Percentiles rank a stretch among this genome's conserved stretches.
Conservation (phyloP, 495 filamentous ascomycete genomes). For the Penicillium malachiteum region DNA sequence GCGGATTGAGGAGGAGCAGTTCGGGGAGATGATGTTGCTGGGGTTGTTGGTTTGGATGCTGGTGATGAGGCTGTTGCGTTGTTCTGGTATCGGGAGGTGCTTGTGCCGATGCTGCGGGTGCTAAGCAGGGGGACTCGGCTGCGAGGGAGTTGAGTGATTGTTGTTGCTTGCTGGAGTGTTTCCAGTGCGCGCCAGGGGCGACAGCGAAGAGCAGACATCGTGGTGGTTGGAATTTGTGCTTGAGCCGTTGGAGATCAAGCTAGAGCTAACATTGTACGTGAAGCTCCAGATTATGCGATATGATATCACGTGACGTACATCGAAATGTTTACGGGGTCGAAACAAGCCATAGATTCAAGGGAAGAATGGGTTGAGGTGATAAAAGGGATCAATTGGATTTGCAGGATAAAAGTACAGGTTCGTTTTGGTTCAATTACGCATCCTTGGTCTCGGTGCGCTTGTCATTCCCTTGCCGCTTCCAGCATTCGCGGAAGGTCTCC, state of each 20-base stretch:
- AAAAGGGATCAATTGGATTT: not conserved
- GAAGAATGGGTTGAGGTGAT: too few relatives aligned
- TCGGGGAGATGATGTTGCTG: not conserved
- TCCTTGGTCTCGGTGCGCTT: constrained; percentile 76
- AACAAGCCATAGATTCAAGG: too few relatives aligned
- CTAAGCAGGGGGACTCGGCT: constrained; percentile 3
- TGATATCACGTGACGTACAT: constrained; percentile 17
- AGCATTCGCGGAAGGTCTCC: constrained; percentile 88
- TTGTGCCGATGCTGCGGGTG: constrained; percentile 17
- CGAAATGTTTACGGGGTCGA: too few relatives aligned
- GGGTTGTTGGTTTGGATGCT: constrained; percentile 18
- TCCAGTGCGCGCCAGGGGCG: constrained; percentile 21
- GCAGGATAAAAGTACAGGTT: constrained; percentile 6
- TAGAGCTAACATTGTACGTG: constrained; percentile 5
- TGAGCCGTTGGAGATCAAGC: not conserved
- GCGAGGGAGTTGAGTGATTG: constrained; percentile 8
- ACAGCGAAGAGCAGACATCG: constrained; percentile 21
- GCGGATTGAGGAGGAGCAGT: constrained; percentile 15
- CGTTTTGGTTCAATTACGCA: constrained; percentile 16
- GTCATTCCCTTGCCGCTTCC: constrained; percentile 89
- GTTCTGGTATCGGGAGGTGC: constrained; percentile 17
- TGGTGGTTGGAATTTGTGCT: constrained; percentile 4
- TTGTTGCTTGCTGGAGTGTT: constrained; percentile 10
- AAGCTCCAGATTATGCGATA: constrained; percentile 1
- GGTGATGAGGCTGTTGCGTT: constrained; percentile 11